phyloP scores from a whole-genome alignment of 164 flowering plant species.

The Annona squamosa region DNA sequence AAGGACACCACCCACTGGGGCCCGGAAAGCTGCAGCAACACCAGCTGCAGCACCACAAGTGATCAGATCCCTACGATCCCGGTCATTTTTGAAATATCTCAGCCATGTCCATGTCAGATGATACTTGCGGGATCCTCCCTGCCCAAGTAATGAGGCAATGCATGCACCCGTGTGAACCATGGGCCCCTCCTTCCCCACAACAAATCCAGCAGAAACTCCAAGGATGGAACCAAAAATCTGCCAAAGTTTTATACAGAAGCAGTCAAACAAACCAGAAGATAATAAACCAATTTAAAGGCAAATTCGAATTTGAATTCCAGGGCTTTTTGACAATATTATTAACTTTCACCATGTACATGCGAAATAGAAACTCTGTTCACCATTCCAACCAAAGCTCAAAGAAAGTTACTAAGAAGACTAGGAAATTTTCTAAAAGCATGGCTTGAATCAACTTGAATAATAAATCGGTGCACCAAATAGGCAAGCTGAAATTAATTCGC shows the following conservation, averaged over 20 bases:
- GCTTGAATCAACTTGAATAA: neutral
- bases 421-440: neutral
- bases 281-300: neutral
- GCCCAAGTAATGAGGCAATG: constrained; percentile 80
- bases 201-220: constrained; percentile 85
- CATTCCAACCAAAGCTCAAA: neutral
- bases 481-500: neutral
- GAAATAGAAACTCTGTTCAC: neutral
- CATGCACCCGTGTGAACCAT: constrained; percentile 99
- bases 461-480: neutral
- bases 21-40: constrained; percentile 93
- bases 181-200: constrained; percentile 94
- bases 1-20: constrained; percentile 93
- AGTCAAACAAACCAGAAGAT: neutral
- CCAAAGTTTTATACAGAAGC: neutral
- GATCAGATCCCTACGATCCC: constrained; percentile 85
- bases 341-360: too few species aligned
- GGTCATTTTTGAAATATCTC: constrained; percentile 78
- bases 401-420: neutral
- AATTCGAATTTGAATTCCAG: neutral
- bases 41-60: constrained; percentile 99
- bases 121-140: constrained; percentile 85
- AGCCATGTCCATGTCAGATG: constrained; percentile 91
- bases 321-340: neutral
- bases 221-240: constrained; percentile 83